Conservation (phyloP, 1,139 yeast species). For the Debaryomyces sp. region DNA sequence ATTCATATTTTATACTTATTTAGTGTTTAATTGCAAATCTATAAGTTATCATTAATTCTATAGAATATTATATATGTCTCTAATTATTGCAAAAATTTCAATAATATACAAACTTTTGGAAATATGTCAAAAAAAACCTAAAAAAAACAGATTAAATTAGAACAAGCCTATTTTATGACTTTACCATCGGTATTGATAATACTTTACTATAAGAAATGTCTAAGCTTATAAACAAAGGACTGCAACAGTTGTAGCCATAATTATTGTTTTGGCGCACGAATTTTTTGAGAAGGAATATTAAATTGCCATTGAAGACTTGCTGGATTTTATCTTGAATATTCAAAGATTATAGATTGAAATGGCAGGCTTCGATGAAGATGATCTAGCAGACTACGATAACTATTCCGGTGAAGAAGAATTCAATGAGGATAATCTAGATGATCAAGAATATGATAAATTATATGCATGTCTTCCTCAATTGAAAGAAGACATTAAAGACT, state of each 20-base stretch:
- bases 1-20: no score
- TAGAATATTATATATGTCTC: background rate
- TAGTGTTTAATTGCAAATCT: no score
- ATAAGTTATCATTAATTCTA: background rate
- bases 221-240: background rate
- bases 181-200: background rate
- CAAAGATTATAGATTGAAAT: constrained; percentile 6
- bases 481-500: constrained; percentile 34
- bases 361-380: constrained; percentile 29
- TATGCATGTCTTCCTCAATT: constrained; percentile 44
- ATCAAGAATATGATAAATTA: constrained; percentile 54
- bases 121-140: background rate
- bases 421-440: constrained; percentile 45
- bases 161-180: background rate
- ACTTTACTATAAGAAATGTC: background rate
- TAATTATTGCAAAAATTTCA: background rate
- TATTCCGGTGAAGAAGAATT: constrained; percentile 46
- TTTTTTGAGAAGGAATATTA: background rate
- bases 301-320: background rate
- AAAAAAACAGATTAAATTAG: background rate
- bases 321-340: background rate
- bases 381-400: constrained; percentile 50
- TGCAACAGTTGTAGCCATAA: background rate
- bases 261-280: background rate
- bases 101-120: background rate